phyloP scores from a whole-genome alignment of 2,329 filamentous ascomycete genomes.

The Fusarium gaditjirri region DNA sequence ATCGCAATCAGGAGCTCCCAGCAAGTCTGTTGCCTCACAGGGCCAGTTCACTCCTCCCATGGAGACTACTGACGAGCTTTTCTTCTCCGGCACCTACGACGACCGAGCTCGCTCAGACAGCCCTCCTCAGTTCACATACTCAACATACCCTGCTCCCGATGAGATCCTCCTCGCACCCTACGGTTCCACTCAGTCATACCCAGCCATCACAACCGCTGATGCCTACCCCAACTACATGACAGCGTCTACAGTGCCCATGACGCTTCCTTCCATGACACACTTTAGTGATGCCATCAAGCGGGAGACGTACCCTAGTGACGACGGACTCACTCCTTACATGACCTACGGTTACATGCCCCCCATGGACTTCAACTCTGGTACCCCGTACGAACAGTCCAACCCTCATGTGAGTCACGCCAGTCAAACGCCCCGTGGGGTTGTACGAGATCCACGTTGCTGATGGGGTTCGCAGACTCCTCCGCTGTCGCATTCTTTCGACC shows the following conservation, averaged over 20 bases:
- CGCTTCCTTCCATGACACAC: constrained; percentile 72
- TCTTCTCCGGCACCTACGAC: constrained; percentile 70
- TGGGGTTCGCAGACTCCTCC: constrained; percentile 74
- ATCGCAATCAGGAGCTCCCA: constrained; percentile 41
- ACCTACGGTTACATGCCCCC: constrained; percentile 73
- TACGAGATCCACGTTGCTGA: constrained; percentile 61
- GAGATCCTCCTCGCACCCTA: constrained; percentile 71
- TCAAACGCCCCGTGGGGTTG: constrained; percentile 52
- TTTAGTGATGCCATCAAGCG: constrained; percentile 75
- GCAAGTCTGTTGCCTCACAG: constrained; percentile 56
- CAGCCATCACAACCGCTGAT: constrained; percentile 61
- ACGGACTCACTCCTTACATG: constrained; percentile 72
- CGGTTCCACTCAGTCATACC: constrained; percentile 63
- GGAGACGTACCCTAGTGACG: constrained; percentile 67
- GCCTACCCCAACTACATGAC: constrained; percentile 67
- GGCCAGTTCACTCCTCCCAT: constrained; percentile 72
- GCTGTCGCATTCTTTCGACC: constrained; percentile 78
- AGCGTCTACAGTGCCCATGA: constrained; percentile 64
- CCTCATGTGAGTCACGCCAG: constrained; percentile 76
- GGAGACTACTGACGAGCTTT: constrained; percentile 70
- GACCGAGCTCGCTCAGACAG: constrained; percentile 76
- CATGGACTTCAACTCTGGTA: constrained; percentile 70
- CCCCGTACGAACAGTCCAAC: constrained; percentile 74
- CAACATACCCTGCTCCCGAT: constrained; percentile 74
- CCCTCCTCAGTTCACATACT: constrained; percentile 75